Evolutionary conservation across 2,329 filamentous ascomycete species (phyloP).

Genomic region (Fusarium zealandicum): DNA sequence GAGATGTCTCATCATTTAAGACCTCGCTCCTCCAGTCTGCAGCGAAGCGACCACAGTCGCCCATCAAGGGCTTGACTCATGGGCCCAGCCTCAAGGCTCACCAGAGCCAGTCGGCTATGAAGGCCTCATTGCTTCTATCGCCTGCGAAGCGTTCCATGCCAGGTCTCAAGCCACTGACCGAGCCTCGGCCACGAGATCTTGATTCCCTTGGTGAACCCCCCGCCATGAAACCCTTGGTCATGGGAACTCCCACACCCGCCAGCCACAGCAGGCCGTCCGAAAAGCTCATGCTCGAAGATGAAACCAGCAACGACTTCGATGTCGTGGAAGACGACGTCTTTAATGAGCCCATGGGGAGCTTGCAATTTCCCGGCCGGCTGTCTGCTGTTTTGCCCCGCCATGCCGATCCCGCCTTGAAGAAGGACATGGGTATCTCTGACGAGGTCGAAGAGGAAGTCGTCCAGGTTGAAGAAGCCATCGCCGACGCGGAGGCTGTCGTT

Average conservation of each 20-base stretch:
- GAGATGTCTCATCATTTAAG: conserved; percentile 48
- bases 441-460: conserved; percentile 30
- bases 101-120: conserved; percentile 50
- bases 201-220: conserved; percentile 42
- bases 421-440: conserved; percentile 45
- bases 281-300: conserved; percentile 49
- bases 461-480: conserved; percentile 4
- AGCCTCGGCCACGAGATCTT: conserved; percentile 36
- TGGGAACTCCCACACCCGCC: conserved; percentile 43
- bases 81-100: conserved; percentile 39
- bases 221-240: conserved; percentile 47
- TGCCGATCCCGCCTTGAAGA: conserved; percentile 49
- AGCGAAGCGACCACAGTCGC: conserved; percentile 58
- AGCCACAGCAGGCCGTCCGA: conserved; percentile 44
- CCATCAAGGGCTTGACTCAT: conserved; percentile 50
- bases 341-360: conserved; percentile 45
- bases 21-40: conserved; percentile 58
- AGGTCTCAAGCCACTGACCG: conserved; percentile 45
- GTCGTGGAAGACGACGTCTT: conserved; percentile 44
- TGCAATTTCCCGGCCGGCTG: conserved; percentile 55
- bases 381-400: conserved; percentile 55
- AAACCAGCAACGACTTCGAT: conserved; percentile 35
- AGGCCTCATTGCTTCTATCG: conserved; percentile 57
- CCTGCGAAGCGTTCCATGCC: conserved; percentile 57
- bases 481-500: conserved; percentile 1